Evolutionary conservation across 1,139 yeast species (phyloP), one percentile per base, ranked within the genome.

Genomic region (Yamadazyma spencermartinsiae): DNA sequence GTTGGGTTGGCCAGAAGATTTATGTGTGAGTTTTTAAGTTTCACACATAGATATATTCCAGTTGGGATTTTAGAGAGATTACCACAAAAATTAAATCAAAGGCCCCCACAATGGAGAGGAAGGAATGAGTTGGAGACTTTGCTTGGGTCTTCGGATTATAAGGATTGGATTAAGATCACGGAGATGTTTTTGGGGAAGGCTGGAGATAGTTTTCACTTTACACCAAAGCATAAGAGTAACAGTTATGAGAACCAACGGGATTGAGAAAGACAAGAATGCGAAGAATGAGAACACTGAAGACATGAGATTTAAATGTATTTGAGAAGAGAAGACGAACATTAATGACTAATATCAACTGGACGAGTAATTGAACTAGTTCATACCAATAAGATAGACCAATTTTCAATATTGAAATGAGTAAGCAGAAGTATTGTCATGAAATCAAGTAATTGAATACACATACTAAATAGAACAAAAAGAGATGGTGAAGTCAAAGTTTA

Each of bases 41-140:
- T 92, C 62, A 87, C 95, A 49, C 95, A 92, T 58, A 74, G 99
- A 52, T 92, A 92, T 61, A 80, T 92, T 38, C 99, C 99, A 7
- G 82, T 88, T 48, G 98, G 98, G 2, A 82, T 92, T 37, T 74
- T 92, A 52, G 98, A 89, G 58, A 76, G 82, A 58, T 71, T 85
- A 51, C 98, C 98, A 24, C 89, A 96, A 15, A 82, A 82, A 56
- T 68, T 92, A 52, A 94, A 92, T 58, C 95, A 92, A 62, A 79
- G 98, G 56, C 96, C 98, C 15, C 96, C 95, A 20, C 74, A 79
- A 44, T 94, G 97, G 96, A 76, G 68, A 52, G 98, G 98, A n/a
- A 79, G 99, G 61, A 80, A 87, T 58, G 98, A 92, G 44, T 63
- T 90, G 55, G 99, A 92, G 63, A 89, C 96, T 0, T 70, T 89